Evolutionary conservation across 2,329 filamentous ascomycete species (phyloP).

Genomic region (Paracorniculantispora psalliotae): DNA sequence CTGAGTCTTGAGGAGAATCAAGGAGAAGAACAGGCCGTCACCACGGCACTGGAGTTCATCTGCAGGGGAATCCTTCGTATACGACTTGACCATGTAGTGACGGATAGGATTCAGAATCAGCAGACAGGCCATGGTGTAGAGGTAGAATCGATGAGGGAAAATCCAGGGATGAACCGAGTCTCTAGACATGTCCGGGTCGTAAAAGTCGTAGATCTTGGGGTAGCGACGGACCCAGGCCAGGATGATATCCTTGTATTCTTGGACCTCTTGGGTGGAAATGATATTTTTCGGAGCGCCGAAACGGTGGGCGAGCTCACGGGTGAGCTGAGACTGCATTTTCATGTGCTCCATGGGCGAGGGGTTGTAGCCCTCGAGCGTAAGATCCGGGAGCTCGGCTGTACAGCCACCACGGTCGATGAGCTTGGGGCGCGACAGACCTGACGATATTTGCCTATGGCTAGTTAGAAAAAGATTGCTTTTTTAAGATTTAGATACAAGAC

Average conservation of each 20-base stretch:
- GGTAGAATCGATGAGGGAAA: conserved; percentile 41
- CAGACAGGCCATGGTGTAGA: conserved; percentile 40
- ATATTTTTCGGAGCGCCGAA: conserved; percentile 25
- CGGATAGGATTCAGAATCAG: conserved; percentile 44
- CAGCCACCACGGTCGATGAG: conserved; percentile 32
- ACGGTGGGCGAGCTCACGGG: conserved; percentile 20
- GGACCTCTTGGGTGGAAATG: conserved; percentile 23
- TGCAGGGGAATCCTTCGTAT: conserved; percentile 21
- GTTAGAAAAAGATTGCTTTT: background rate
- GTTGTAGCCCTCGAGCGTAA: conserved; percentile 27
- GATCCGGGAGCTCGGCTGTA: conserved; percentile 27
- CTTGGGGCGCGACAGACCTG: conserved; percentile 29
- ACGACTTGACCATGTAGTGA: conserved; percentile 37
- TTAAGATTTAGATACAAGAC: conserved; percentile 12
- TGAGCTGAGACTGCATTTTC: conserved; percentile 26
- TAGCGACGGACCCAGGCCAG: conserved; percentile 38
- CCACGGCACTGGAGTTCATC: conserved; percentile 32
- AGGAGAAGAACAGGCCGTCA: conserved; percentile 37
- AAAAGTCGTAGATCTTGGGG: conserved; percentile 35
- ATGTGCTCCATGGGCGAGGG: conserved; percentile 30
- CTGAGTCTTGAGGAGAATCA: conserved; percentile 37
- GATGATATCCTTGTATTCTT: conserved; percentile 25
- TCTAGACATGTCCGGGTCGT: conserved; percentile 34
- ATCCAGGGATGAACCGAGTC: conserved; percentile 37
- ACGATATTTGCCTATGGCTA: conserved; percentile 27